Conservation (phyloP, 805 yeast species). For the Kodamaea laetipori region DNA sequence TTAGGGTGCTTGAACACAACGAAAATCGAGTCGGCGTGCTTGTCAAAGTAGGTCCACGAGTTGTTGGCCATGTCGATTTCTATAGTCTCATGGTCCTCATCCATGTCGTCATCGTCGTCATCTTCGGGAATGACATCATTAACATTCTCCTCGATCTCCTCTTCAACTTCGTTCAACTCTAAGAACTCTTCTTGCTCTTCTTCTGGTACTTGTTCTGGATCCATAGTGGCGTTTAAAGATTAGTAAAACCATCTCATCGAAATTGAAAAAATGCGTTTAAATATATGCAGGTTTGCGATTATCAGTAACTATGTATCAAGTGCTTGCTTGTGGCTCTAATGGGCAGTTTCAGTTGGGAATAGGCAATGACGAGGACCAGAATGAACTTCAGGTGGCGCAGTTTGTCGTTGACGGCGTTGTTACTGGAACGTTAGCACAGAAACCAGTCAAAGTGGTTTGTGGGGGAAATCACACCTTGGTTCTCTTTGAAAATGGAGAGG, state of each 20-base stretch:
- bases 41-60: conserved; percentile 85
- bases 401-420: conserved; percentile 12
- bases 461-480: conserved; percentile 89
- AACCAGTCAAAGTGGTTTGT: conserved; percentile 54
- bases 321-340: conserved; percentile 79
- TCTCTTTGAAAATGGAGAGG: conserved; percentile 52
- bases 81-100: conserved; percentile 51
- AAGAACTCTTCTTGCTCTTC: conserved; percentile 27
- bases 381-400: conserved; percentile 20
- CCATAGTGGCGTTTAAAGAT: conserved; percentile 2
- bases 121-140: conserved; percentile 35
- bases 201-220: conserved; percentile 17
- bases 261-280: neutral
- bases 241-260: conserved; percentile 10
- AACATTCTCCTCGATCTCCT: conserved; percentile 33
- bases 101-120: conserved; percentile 40
- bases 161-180: conserved; percentile 34
- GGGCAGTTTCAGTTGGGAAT: conserved; percentile 77
- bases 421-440: conserved; percentile 11
- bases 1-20: conserved; percentile 81
- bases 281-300: conserved; percentile 13
- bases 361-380: conserved; percentile 49
- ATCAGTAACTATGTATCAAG: conserved; percentile 14
- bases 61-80: conserved; percentile 90
- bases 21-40: conserved; percentile 85